These are phyloP conservation scores for Pythium utonaiense DNA, from an alignment of 352 stramenopile genomes.

Conservation along the genomic window DNA sequence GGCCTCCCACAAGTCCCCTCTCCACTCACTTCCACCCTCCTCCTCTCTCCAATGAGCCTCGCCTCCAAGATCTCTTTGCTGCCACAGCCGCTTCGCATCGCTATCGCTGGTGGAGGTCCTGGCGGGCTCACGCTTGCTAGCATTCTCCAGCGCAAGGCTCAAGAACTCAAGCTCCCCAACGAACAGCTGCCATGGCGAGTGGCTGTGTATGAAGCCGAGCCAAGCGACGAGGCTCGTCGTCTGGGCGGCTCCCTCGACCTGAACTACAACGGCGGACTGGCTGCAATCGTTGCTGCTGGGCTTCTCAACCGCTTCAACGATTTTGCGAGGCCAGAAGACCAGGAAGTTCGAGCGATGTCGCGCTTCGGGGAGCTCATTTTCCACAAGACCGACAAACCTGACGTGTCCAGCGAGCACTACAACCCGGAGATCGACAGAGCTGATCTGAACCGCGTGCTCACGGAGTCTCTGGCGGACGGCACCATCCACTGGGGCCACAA, in stretches of 20 bases:
- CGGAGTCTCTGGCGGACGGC: conserved; percentile 5
- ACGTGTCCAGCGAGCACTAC: conserved; percentile 9
- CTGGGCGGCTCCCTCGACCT: conserved; percentile 22
- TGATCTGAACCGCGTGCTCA: conserved; percentile 17
- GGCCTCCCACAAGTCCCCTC: neutral
- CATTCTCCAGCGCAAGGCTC: conserved; percentile 14
- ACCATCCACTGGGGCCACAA: conserved; percentile 23
- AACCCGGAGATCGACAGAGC: conserved; percentile 22
- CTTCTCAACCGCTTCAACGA: conserved; percentile 11
- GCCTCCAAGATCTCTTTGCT: neutral
- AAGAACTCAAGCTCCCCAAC: neutral
- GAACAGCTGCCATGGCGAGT: conserved; percentile 3
- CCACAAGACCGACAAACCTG: neutral
- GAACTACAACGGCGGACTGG: conserved; percentile 5
- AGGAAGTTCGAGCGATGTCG: conserved; percentile 12
- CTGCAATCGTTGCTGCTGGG: conserved; percentile 6
- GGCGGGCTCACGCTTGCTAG: conserved; percentile 21
- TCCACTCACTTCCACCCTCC: neutral
- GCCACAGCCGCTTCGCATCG: conserved; percentile 4
- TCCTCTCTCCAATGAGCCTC: neutral
- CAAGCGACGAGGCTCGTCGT: neutral
- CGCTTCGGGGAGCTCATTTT: conserved; percentile 2
- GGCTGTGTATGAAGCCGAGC: conserved; percentile 14
- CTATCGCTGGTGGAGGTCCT: conserved; percentile 17
- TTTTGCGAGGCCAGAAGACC: conserved; percentile 12